phyloP scores from a whole-genome alignment of 106 monocot genomes.

The Gastrodia elata region DNA sequence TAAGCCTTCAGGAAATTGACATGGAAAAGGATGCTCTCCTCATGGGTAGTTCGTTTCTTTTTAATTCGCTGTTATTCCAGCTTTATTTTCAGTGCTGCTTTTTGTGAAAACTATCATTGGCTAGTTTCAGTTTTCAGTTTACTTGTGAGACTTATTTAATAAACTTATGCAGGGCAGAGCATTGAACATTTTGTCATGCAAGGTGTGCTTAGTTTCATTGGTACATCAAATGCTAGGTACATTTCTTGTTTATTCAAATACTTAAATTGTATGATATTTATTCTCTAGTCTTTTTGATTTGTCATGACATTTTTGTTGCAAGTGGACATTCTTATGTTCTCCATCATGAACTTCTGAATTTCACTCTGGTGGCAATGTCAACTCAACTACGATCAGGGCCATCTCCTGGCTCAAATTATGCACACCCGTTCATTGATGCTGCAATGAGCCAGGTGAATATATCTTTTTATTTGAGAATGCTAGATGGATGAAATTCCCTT shows the following conservation, averaged over 20 bases:
- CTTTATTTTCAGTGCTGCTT: not conserved
- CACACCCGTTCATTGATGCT: constrained; percentile 90
- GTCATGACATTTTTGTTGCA: constrained; percentile 22
- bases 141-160: constrained; percentile 11
- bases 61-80: not conserved
- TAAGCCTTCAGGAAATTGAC: constrained; percentile 55
- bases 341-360: constrained; percentile 91
- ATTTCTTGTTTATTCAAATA: constrained; percentile 8
- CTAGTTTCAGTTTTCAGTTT: not conserved
- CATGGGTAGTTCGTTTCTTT: constrained; percentile 31
- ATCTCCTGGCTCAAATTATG: constrained; percentile 62
- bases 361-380: constrained; percentile 83
- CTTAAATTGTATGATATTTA: constrained; percentile 1
- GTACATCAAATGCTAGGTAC: constrained; percentile 79
- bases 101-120: not conserved
- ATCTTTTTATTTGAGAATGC: not conserved
- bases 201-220: constrained; percentile 62
- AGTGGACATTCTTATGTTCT: constrained; percentile 69
- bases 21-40: constrained; percentile 32
- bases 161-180: constrained; percentile 41
- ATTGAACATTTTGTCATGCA: constrained; percentile 63
- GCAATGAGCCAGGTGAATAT: constrained; percentile 73
- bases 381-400: constrained; percentile 87
- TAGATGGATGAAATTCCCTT: not conserved
- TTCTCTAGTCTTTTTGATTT: constrained; percentile 21